phyloP scores from a whole-genome alignment of 164 flowering plant species.

The Vitis riparia region DNA sequence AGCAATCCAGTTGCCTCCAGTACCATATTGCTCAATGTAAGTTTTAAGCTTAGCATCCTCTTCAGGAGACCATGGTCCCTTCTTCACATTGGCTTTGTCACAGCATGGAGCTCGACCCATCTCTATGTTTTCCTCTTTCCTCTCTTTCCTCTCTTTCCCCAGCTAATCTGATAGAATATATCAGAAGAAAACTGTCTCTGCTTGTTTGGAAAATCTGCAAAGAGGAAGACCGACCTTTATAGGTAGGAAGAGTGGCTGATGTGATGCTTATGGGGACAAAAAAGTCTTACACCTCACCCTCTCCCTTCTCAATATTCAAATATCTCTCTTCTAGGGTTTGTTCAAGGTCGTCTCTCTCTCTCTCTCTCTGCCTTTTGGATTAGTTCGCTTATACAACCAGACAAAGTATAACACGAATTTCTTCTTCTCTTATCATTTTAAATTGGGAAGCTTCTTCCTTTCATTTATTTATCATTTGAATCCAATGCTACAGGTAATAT shows the following conservation, averaged over 20 bases:
- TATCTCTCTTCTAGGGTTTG: slow-evolving; percentile 34
- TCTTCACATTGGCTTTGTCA: slow-evolving; percentile 82
- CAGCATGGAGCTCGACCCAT: slow-evolving; percentile 97
- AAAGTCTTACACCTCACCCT: slow-evolving; percentile 34
- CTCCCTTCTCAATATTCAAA: slow-evolving; percentile 25
- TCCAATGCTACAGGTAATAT: slow-evolving; percentile 1
- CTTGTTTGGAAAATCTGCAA: slow-evolving; percentile 18
- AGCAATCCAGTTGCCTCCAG: slow-evolving; percentile 91
- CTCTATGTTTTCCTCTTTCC: neutral
- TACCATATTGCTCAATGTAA: slow-evolving; percentile 66
- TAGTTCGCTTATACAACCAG: slow-evolving; percentile 24
- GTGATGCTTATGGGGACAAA: slow-evolving; percentile 40
- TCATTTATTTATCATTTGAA: slow-evolving; percentile 22
- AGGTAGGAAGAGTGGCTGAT: slow-evolving; percentile 41
- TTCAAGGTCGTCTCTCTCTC: slow-evolving; percentile 18
- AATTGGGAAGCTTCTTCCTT: slow-evolving; percentile 14
- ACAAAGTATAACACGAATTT: slow-evolving; percentile 25
- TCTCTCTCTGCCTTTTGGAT: slow-evolving; percentile 6
- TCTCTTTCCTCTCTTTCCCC: slow-evolving; percentile 13
- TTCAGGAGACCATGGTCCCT: slow-evolving; percentile 91
- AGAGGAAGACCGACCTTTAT: slow-evolving; percentile 43
- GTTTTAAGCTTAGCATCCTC: slow-evolving; percentile 79
- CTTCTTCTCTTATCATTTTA: slow-evolving; percentile 5
- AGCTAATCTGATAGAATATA: neutral
- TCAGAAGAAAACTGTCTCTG: slow-evolving; percentile 5